phyloP scores from a whole-genome alignment of 306 rosid species.

The Dryas drummondii region DNA sequence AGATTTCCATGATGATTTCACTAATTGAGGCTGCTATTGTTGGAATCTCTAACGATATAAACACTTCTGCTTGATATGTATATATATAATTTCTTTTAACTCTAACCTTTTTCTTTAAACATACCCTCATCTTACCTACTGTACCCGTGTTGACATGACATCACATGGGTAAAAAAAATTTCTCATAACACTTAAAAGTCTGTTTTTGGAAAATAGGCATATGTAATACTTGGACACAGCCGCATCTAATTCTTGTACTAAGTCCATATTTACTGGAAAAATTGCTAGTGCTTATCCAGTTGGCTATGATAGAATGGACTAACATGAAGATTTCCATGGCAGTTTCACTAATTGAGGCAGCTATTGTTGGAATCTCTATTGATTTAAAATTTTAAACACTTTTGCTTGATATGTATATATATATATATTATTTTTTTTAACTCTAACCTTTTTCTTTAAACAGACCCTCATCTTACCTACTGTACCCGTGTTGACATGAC shows the following conservation, averaged over 20 bases:
- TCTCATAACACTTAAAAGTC: neutral
- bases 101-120: neutral
- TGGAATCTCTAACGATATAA: neutral
- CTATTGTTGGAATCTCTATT: neutral
- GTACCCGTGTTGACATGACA: neutral
- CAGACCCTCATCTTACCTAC: neutral
- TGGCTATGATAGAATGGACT: neutral
- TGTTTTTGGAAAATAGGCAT: neutral
- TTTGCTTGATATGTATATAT: neutral
- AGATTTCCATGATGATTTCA: neutral
- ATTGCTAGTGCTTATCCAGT: neutral
- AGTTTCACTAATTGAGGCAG: neutral
- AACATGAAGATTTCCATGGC: neutral
- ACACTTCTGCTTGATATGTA: neutral
- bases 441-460: neutral
- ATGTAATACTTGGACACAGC: neutral
- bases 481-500: neutral
- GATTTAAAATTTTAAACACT: neutral
- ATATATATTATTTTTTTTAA: neutral
- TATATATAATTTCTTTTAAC: neutral
- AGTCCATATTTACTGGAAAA: neutral
- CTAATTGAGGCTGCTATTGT: neutral
- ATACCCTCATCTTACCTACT: neutral
- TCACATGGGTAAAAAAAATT: neutral
- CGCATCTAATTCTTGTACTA: neutral